These are phyloP conservation scores for Tetragonia tetragonoides DNA, from an alignment of 148 eudicot genomes.

Conservation along the genomic window DNA sequence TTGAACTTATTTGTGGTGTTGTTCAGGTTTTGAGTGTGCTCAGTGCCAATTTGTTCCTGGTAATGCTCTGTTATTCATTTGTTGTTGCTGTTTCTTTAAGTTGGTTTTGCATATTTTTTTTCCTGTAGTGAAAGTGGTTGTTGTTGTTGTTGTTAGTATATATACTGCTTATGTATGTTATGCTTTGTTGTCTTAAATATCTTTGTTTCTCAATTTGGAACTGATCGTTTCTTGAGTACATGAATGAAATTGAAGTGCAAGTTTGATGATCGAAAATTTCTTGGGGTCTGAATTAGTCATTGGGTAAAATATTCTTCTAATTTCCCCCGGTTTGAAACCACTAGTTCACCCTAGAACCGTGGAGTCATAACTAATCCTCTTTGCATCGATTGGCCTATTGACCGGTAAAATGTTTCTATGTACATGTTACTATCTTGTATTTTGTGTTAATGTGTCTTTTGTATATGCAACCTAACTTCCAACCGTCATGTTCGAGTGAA, in stretches of 20 bases:
- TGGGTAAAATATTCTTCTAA: neutral
- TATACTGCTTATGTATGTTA: neutral
- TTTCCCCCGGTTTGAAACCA: no score
- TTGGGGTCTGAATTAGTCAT: neutral
- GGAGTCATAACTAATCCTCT: no score
- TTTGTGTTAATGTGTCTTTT: no score
- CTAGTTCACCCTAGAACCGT: no score
- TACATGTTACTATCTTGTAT: no score
- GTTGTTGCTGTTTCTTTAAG: neutral
- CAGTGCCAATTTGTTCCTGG: neutral
- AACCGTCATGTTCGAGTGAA: no score
- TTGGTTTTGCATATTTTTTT: neutral
- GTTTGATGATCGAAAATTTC: no score
- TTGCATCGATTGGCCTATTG: no score
- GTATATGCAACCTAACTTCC: no score
- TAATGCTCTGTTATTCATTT: slow-evolving; percentile 10
- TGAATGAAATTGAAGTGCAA: no score
- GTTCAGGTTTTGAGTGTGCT: neutral
- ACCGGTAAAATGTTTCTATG: no score
- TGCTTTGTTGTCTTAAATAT: neutral
- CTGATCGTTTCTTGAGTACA: neutral
- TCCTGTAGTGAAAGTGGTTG: neutral
- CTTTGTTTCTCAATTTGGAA: neutral
- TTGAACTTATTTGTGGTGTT: neutral
- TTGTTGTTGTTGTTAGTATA: neutral